These are phyloP conservation scores for Coemansia sp. DNA, from an alignment of 192 early-diverging fungal species.

Conservation along the genomic window DNA sequence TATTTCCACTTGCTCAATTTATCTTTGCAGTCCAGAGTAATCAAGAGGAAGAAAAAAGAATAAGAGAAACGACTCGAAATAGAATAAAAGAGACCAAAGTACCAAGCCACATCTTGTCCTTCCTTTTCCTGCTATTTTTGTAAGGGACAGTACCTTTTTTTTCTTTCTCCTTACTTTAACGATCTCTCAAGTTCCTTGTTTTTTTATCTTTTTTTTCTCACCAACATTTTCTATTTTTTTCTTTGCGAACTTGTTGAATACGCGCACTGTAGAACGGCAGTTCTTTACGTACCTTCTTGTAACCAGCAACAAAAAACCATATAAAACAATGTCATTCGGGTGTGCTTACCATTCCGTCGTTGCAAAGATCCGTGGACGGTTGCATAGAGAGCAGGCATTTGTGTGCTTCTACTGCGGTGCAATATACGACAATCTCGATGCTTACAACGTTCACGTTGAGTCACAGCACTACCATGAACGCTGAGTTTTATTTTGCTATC, in stretches of 20 bases:
- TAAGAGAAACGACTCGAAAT: neutral
- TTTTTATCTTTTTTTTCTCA: neutral
- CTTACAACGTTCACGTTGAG: constrained; percentile 50
- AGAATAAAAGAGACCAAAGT: neutral
- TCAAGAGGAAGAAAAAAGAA: neutral
- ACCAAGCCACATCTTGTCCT: constrained; percentile 5
- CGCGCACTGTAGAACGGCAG: neutral
- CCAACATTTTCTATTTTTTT: neutral
- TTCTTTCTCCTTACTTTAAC: neutral
- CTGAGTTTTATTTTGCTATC: neutral
- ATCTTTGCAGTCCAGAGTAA: neutral
- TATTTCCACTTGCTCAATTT: neutral
- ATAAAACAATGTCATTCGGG: constrained; percentile 20
- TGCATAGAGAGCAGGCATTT: constrained; percentile 39
- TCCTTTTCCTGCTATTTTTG: neutral
- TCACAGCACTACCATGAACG: constrained; percentile 51
- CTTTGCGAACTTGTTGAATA: neutral
- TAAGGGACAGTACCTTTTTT: neutral
- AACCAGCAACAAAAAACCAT: neutral
- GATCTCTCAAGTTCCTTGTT: neutral
- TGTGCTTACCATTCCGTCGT: constrained; percentile 20
- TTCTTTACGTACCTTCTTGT: neutral
- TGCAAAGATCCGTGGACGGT: constrained; percentile 27
- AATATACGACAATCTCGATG: constrained; percentile 44
- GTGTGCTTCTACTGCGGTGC: constrained; percentile 56